phyloP scores from a whole-genome alignment of 768 basidiomycete genomes.

The Termitomyces sp. region DNA sequence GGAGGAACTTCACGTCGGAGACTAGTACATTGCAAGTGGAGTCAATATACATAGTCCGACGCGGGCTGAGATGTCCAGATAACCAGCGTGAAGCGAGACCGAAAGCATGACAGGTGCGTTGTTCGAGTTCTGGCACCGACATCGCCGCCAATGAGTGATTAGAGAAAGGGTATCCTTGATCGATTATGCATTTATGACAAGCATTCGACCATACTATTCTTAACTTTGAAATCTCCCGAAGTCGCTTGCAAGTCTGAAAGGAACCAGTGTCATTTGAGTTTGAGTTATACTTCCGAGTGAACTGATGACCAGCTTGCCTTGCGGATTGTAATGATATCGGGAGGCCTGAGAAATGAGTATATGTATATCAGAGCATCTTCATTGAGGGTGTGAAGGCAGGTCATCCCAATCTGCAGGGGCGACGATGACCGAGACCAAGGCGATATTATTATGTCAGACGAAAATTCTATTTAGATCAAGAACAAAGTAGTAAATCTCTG shows the following conservation, averaged over 20 bases:
- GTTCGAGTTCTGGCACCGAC: slow-evolving; percentile 38
- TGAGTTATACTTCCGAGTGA: not conserved
- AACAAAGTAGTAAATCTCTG: not conserved
- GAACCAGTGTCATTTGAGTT: not conserved
- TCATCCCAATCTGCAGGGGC: not conserved
- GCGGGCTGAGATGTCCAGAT: slow-evolving; percentile 9
- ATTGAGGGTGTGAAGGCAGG: slow-evolving; percentile 7
- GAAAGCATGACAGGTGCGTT: slow-evolving; percentile 36
- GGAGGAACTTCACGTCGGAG: slow-evolving; percentile 49
- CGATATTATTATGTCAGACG: not conserved
- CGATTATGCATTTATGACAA: slow-evolving; percentile 36
- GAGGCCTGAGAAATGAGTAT: slow-evolving; percentile 26
- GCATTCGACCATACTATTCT: slow-evolving; percentile 55
- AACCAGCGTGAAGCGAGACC: slow-evolving; percentile 48
- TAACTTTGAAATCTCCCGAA: slow-evolving; percentile 37
- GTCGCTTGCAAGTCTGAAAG: slow-evolving; percentile 44
- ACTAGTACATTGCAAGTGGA: slow-evolving; percentile 37
- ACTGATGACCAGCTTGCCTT: slow-evolving; percentile 26
- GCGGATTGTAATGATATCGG: slow-evolving; percentile 36
- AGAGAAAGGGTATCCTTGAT: slow-evolving; percentile 47
- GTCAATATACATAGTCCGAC: slow-evolving; percentile 18
- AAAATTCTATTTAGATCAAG: not conserved
- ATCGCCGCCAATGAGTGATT: slow-evolving; percentile 27
- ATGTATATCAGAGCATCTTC: slow-evolving; percentile 28
- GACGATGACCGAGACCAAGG: not conserved